Percentiles rank a stretch among this genome's conserved stretches.
Evolutionary conservation across 495 filamentous ascomycete genomes (phyloP).

Genomic region (Penicillium ucsense): DNA sequence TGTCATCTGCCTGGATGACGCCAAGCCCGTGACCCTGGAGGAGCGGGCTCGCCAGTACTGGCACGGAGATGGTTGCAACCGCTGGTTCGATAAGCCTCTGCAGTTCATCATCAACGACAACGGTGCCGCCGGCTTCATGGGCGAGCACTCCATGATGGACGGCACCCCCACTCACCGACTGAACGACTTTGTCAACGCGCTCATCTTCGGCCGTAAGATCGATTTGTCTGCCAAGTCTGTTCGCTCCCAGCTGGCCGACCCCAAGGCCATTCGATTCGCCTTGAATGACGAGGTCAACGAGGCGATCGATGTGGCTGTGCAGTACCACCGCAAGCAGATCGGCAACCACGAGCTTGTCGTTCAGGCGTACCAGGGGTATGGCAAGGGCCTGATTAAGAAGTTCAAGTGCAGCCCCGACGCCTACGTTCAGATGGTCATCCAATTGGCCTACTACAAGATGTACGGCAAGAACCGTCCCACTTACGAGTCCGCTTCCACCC

Average conservation of each 20-base stretch:
- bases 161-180: conserved; percentile 94
- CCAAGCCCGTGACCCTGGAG: conserved; percentile 84
- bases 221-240: conserved; percentile 67
- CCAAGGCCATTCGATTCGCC: conserved; percentile 64
- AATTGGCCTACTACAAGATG: conserved; percentile 98
- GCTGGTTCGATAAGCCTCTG: conserved; percentile 97
- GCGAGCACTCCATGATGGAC: conserved; percentile 99
- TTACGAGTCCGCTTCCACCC: conserved; percentile 92
- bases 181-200: conserved; percentile 83
- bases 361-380: conserved; percentile 93
- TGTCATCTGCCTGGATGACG: conserved; percentile 88
- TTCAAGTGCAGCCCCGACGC: conserved; percentile 98
- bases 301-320: conserved; percentile 65
- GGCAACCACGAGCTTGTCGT: conserved; percentile 83
- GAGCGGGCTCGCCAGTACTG: conserved; percentile 95
- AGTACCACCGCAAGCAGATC: conserved; percentile 72
- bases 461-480: conserved; percentile 96
- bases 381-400: conserved; percentile 98
- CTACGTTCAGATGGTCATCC: conserved; percentile 97
- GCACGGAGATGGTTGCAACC: conserved; percentile 93
- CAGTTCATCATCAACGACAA: conserved; percentile 99
- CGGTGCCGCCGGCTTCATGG: conserved; percentile 93
- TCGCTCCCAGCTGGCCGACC: conserved; percentile 78
- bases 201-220: conserved; percentile 86
- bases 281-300: conserved; percentile 59